phyloP scores from a whole-genome alignment of 352 stramenopile species.

The Globisporangium nodosum region DNA sequence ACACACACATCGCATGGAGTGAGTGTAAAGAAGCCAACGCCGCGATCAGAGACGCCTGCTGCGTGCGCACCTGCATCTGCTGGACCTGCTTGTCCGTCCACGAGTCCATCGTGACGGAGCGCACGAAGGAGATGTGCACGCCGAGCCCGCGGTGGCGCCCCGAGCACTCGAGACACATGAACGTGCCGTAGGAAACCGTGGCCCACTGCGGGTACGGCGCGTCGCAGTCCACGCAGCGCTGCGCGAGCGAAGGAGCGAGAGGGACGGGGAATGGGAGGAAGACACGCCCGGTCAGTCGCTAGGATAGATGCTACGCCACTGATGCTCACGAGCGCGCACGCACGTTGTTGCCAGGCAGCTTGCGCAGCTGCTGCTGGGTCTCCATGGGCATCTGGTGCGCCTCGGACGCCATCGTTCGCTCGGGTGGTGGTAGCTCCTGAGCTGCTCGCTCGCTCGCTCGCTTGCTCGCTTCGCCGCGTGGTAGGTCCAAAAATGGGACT shows the following conservation, averaged over 20 bases:
- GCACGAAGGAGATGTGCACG: constrained; percentile 92
- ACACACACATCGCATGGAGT: background rate
- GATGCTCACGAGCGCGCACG: constrained; percentile 5
- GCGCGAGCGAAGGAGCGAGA: background rate
- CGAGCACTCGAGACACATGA: constrained; percentile 95
- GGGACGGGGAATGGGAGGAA: background rate
- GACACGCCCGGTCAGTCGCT: background rate
- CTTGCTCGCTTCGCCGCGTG: background rate
- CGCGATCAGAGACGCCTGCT: background rate
- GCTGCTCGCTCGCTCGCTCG: background rate
- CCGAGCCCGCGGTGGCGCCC: constrained; percentile 89
- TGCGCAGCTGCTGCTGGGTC: constrained; percentile 81
- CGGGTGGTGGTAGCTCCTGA: background rate
- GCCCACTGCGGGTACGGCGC: constrained; percentile 93
- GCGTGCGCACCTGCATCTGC: constrained; percentile 61
- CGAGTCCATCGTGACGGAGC: constrained; percentile 83
- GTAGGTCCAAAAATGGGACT: background rate
- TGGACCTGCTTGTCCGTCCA: constrained; percentile 86
- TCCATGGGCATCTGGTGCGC: constrained; percentile 82
- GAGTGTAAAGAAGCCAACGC: background rate
- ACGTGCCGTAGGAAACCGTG: constrained; percentile 92
- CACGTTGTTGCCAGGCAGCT: constrained; percentile 81
- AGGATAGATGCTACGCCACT: too few relatives aligned
- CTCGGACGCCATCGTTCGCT: constrained; percentile 20
- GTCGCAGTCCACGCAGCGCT: constrained; percentile 92